A percentile compares a stretch with the other conserved stretches of the same genome.
Evolutionary conservation across 2,329 filamentous ascomycete genomes (phyloP).

Genomic region (Decorospora gaudefroyi): DNA sequence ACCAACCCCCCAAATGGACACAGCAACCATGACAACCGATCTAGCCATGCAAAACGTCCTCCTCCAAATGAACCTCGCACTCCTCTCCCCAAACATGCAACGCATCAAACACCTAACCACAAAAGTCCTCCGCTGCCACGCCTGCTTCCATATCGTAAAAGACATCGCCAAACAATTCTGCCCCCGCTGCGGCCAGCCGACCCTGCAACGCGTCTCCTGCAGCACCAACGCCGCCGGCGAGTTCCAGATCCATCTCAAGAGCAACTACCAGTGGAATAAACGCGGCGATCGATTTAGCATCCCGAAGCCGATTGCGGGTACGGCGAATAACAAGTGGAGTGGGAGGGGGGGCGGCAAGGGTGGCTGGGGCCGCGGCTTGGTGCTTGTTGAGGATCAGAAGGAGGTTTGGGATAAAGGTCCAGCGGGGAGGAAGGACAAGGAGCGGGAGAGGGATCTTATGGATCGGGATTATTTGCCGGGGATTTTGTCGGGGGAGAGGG

Average conservation of each 20-base stretch:
- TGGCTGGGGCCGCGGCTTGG: conserved; percentile 82
- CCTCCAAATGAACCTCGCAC: conserved; percentile 89
- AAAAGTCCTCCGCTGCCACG: conserved; percentile 87
- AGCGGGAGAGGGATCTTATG: conserved; percentile 79
- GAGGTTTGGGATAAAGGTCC: conserved; percentile 78
- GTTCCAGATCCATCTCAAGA: conserved; percentile 85
- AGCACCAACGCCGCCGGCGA: conserved; percentile 78
- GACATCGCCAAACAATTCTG: conserved; percentile 92
- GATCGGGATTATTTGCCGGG: conserved; percentile 89
- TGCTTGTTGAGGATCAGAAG: conserved; percentile 94
- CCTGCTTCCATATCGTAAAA: conserved; percentile 74
- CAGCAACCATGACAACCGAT: conserved; percentile 91
- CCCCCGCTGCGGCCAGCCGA: conserved; percentile 83
- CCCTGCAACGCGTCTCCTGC: conserved; percentile 82
- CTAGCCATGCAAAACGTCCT: conserved; percentile 98
- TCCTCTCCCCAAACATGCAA: conserved; percentile 77
- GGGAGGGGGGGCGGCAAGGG: conserved; percentile 75
- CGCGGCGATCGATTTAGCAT: conserved; percentile 90
- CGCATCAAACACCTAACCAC: conserved; percentile 85
- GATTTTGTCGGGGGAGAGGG: conserved; percentile 80
- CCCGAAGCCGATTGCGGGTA: conserved; percentile 84
- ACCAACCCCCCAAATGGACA: conserved; percentile 71
- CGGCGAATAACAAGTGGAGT: conserved; percentile 73
- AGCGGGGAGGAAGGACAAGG: conserved; percentile 66
- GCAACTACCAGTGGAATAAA: conserved; percentile 95